Conservation (phyloP, 2,329 filamentous ascomycete genomes). For the Parastagonospora avenae region DNA sequence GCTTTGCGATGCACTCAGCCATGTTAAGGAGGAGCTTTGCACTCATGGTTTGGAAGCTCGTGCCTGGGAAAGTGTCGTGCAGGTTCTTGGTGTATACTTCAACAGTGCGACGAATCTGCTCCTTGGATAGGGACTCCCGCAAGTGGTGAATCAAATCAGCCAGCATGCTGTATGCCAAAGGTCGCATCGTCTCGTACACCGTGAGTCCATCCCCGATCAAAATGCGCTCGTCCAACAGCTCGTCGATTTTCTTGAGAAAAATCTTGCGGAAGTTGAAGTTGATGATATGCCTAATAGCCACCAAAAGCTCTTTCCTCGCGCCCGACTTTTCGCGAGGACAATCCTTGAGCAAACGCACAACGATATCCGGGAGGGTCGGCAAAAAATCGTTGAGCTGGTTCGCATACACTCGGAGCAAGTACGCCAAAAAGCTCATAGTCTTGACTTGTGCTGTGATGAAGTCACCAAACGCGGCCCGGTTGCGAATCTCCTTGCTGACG, state of each 20-base stretch:
- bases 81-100: slow-evolving; percentile 97
- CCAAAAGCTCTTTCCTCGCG: slow-evolving; percentile 90
- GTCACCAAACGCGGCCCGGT: slow-evolving; percentile 91
- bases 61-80: slow-evolving; percentile 93
- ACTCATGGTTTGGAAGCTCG: slow-evolving; percentile 99
- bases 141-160: slow-evolving; percentile 98
- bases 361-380: slow-evolving; percentile 81
- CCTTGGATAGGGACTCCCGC: slow-evolving; percentile 81
- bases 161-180: slow-evolving; percentile 96
- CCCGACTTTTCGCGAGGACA: slow-evolving; percentile 94
- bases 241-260: slow-evolving; percentile 92
- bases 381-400: slow-evolving; percentile 88
- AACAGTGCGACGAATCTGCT: slow-evolving; percentile 93
- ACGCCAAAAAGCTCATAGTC: slow-evolving; percentile 98
- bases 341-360: slow-evolving; percentile 89
- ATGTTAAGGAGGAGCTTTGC: slow-evolving; percentile 96
- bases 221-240: slow-evolving; percentile 90
- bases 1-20: slow-evolving; percentile 95
- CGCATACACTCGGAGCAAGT: slow-evolving; percentile 85
- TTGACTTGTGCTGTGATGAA: slow-evolving; percentile 98
- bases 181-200: slow-evolving; percentile 94
- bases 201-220: slow-evolving; percentile 95
- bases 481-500: slow-evolving; percentile 91
- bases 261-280: slow-evolving; percentile 98
- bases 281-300: slow-evolving; percentile 97